Evolutionary conservation across 2,329 filamentous ascomycete species (phyloP).

Genomic region (Monosporascus sp.): DNA sequence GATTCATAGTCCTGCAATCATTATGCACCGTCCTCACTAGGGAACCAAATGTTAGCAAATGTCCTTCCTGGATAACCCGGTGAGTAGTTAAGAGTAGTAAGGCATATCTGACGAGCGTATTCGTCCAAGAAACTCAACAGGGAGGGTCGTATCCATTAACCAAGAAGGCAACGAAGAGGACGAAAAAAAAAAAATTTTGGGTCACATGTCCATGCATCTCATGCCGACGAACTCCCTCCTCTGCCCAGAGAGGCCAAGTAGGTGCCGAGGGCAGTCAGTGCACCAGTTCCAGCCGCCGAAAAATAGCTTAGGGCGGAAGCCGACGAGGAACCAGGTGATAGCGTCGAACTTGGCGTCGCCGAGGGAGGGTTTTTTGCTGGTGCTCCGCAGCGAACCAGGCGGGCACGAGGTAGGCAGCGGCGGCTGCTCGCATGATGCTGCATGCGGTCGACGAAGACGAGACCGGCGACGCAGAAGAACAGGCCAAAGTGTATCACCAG

Average conservation of each 20-base stretch:
- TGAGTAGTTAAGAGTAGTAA: too few species aligned
- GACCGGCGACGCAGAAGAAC: not conserved
- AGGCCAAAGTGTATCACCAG: not conserved
- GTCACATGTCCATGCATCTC: not conserved
- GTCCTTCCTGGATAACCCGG: too few species aligned
- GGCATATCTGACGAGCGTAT: too few species aligned
- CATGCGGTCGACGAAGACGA: not conserved
- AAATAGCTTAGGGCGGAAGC: not conserved
- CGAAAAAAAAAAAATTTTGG: not conserved
- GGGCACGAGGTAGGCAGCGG: not conserved
- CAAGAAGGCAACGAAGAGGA: too few species aligned
- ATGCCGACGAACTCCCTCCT: not conserved
- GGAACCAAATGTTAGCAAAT: too few species aligned
- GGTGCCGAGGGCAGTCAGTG: not conserved
- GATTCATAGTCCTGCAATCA: too few species aligned
- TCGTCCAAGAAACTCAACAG: too few species aligned
- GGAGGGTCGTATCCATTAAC: too few species aligned
- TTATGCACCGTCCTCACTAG: too few species aligned
- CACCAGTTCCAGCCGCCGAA: not conserved
- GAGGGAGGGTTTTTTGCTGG: too few species aligned
- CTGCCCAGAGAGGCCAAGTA: not conserved
- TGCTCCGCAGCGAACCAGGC: not conserved
- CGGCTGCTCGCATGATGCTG: not conserved
- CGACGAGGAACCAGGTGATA: not conserved
- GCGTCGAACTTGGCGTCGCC: not conserved